Conservation (phyloP, 2,329 filamentous ascomycete genomes). For the Penicillium sp. region DNA sequence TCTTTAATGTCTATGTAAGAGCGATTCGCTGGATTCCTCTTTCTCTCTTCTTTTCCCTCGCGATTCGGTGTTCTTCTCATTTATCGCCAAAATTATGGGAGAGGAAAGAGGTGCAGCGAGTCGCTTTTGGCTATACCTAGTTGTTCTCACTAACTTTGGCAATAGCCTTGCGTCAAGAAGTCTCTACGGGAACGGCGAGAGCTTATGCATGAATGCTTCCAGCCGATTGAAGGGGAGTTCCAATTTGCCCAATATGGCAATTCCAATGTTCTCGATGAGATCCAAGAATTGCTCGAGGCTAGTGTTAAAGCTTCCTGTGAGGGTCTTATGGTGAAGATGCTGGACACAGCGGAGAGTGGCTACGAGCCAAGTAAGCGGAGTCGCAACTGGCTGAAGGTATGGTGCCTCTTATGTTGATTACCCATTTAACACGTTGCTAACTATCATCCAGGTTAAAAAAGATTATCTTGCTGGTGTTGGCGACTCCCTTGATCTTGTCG, state of each 20-base stretch:
- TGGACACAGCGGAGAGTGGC: slow-evolving; percentile 86
- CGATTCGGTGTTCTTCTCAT: neutral
- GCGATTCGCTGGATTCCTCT: neutral
- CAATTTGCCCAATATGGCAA: slow-evolving; percentile 83
- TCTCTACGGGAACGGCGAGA: slow-evolving; percentile 78
- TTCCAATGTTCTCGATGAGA: slow-evolving; percentile 86
- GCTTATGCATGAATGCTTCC: slow-evolving; percentile 70
- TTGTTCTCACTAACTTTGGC: neutral
- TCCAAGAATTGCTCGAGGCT: slow-evolving; percentile 87
- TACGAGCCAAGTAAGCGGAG: slow-evolving; percentile 96
- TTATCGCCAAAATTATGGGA: neutral
- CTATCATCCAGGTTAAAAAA: slow-evolving; percentile 73
- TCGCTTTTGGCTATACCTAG: neutral
- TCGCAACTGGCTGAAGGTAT: slow-evolving; percentile 95
- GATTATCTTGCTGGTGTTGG: slow-evolving; percentile 93
- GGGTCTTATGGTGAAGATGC: slow-evolving; percentile 99
- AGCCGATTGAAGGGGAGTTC: slow-evolving; percentile 82
- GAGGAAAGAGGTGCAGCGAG: neutral
- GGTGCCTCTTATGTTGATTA: slow-evolving; percentile 7
- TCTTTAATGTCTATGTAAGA: too few relatives aligned
- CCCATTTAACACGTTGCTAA: neutral
- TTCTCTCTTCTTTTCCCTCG: neutral
- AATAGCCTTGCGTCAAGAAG: slow-evolving; percentile 74
- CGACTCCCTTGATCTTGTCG: slow-evolving; percentile 93
- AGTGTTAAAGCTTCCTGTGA: slow-evolving; percentile 95